These are phyloP conservation scores for Penicillium bialowiezense DNA, from an alignment of 495 filamentous ascomycete species.

Conservation along the genomic window DNA sequence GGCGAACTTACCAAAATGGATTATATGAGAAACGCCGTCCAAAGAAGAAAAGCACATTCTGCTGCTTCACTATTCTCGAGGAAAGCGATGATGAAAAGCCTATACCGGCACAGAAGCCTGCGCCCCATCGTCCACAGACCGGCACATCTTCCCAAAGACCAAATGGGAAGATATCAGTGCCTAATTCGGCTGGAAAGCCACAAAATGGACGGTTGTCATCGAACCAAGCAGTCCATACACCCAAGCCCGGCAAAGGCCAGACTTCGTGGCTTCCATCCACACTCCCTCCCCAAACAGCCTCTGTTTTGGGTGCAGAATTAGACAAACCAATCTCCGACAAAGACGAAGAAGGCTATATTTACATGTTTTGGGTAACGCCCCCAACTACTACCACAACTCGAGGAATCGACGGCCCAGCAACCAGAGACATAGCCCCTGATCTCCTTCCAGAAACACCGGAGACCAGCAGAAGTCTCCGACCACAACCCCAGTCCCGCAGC, in stretches of 20 bases:
- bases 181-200: constrained; percentile 3
- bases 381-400: constrained; percentile 38
- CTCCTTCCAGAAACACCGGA: constrained; percentile 48
- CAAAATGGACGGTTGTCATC: constrained; percentile 7
- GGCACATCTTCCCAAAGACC: constrained; percentile 10
- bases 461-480: constrained; percentile 10
- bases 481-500: constrained; percentile 48
- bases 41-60: constrained; percentile 24
- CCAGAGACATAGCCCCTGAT: constrained; percentile 55
- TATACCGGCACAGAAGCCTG: constrained; percentile 11
- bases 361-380: constrained; percentile 90
- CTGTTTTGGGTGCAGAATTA: constrained; percentile 67
- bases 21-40: constrained; percentile 20
- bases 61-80: constrained; percentile 35
- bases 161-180: constrained; percentile 5
- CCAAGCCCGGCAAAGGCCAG: constrained; percentile 9
- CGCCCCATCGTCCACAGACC: constrained; percentile 19
- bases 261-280: constrained; percentile 60
- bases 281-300: constrained; percentile 62
- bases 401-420: constrained; percentile 33
- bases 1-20: constrained; percentile 9
- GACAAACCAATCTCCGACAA: constrained; percentile 72
- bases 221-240: constrained; percentile 7
- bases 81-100: constrained; percentile 18
- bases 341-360: constrained; percentile 92